A percentile compares a stretch with the other conserved stretches of the same genome.
Evolutionary conservation across 495 filamentous ascomycete genomes (phyloP).

Genomic region (Cenococcum geophilum): DNA sequence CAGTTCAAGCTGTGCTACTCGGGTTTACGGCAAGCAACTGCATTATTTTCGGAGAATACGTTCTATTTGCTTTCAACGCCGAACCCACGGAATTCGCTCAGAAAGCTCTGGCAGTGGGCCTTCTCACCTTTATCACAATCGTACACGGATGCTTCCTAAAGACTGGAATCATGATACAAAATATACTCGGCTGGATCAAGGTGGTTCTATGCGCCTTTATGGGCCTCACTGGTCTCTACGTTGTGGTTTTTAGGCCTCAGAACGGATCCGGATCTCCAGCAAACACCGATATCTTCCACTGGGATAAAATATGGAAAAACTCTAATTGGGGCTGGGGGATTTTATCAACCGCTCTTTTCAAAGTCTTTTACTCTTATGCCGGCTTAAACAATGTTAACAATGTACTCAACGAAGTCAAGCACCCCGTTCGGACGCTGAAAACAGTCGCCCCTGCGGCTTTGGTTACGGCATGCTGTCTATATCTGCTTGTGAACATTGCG

Average conservation of each 20-base stretch:
- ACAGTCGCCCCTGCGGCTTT: conserved; percentile 59
- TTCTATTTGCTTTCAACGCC: conserved; percentile 30
- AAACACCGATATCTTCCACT: conserved; percentile 11
- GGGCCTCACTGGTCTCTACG: conserved; percentile 42
- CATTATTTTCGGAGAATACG: conserved; percentile 34
- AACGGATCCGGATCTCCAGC: conserved; percentile 3
- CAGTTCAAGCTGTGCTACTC: conserved; percentile 60
- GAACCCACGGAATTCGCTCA: conserved; percentile 18
- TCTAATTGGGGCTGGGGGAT: conserved; percentile 52
- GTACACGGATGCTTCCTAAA: conserved; percentile 33
- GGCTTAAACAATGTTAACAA: conserved; percentile 66
- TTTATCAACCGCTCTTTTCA: conserved; percentile 61
- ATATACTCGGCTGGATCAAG: conserved; percentile 34
- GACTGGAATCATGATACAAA: conserved; percentile 32
- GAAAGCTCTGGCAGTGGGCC: conserved; percentile 27
- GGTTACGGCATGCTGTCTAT: conserved; percentile 54
- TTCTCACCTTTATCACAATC: conserved; percentile 31
- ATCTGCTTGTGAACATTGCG: conserved; percentile 63
- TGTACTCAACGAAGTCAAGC: conserved; percentile 67
- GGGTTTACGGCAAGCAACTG: conserved; percentile 54
- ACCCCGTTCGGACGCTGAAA: conserved; percentile 61
- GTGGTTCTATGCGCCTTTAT: conserved; percentile 38
- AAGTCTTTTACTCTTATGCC: conserved; percentile 66
- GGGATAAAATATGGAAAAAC: conserved; percentile 45
- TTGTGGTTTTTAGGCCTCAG: conserved; percentile 25